Evolutionary conservation across 345 rosid genomes (phyloP), one percentile per base, ranked within the genome.

Genomic region (Euphorbia tirucalli): DNA sequence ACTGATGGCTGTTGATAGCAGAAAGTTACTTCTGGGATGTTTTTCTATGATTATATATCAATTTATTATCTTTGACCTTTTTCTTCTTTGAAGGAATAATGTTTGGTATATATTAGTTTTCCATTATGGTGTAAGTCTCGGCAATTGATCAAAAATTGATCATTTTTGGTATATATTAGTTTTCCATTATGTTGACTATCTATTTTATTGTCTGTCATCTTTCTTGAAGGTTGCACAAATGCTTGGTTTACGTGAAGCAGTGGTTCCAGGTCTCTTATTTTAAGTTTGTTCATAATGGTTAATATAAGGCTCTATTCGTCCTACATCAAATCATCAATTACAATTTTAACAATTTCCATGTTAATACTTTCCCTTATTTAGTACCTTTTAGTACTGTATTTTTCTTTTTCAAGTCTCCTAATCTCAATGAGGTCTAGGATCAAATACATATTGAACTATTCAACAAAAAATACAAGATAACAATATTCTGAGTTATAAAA

Each of bases 161-260:
- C n/a, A 6, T 19, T 56, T 10, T 62, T 35, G n/a, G 37, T 16
- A 21, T 52, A 16, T 66, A 64, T 11, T 54, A 15, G 39, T 64
- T 16, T 24, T 43, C 50, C 30, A 9, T 14, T 18, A 25, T 41
- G 22, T 44, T 52, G 11, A 71, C 30, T 37, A 41, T 59, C 46
- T 54, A 24, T 52, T 14, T 32, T 32, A 4, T 46, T 41, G 18
- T 68, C 25, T 76, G 31, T 72, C 61, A 19, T 35, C 55, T 61
- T 21, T 74, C 62, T 30, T 79, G 78, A 83, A 94, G 98, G 96
- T 87, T 58, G 98, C 98, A 15, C 77, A 54, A 71, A 44, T 90
- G 87, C 95, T 94, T 71, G 90, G 98, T 60, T 73, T 94, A 79
- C 73, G 77, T 71, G 93, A 90, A 80, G 95, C 90, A 65, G 88